These are phyloP conservation scores for Xylariales sp. DNA, from an alignment of 2,329 filamentous ascomycete genomes.

Conservation along the genomic window DNA sequence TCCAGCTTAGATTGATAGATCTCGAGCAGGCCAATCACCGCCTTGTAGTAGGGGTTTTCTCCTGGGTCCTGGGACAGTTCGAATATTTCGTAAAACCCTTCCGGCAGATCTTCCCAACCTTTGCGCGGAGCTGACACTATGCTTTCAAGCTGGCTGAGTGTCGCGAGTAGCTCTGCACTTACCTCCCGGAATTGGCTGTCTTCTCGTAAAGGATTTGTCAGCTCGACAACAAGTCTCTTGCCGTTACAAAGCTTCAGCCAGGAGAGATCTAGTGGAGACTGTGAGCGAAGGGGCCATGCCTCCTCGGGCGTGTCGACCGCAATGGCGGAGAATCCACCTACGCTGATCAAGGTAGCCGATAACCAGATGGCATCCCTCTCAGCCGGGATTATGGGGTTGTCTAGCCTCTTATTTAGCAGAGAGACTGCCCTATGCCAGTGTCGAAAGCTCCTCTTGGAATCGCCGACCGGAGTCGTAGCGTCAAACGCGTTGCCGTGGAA, in stretches of 20 bases:
- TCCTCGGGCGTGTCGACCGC: too few species aligned
- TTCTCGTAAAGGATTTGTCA: slow-evolving; percentile 41
- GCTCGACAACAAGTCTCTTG: slow-evolving; percentile 48
- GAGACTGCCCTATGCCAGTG: too few species aligned
- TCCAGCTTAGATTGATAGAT: slow-evolving; percentile 29
- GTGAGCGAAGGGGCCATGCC: slow-evolving; percentile 51
- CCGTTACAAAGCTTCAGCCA: slow-evolving; percentile 56
- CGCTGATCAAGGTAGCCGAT: too few species aligned
- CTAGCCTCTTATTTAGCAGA: too few species aligned
- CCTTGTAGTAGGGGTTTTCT: not conserved
- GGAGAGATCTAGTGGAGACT: slow-evolving; percentile 41
- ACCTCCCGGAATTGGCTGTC: slow-evolving; percentile 45
- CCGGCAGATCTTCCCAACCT: not conserved
- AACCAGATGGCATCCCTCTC: too few species aligned
- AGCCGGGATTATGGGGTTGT: too few species aligned
- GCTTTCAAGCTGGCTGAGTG: slow-evolving; percentile 5
- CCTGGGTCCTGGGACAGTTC: not conserved
- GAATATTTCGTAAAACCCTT: not conserved
- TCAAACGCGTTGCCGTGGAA: too few species aligned
- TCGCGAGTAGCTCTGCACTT: slow-evolving; percentile 22
- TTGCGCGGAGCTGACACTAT: not conserved
- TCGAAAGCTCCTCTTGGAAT: too few species aligned
- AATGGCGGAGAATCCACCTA: too few species aligned
- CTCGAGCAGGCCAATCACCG: slow-evolving; percentile 24
- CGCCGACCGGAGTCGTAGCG: too few species aligned